These are phyloP conservation scores for Leucosporidium yakuticum DNA, from an alignment of 768 basidiomycete genomes.

Conservation along the genomic window DNA sequence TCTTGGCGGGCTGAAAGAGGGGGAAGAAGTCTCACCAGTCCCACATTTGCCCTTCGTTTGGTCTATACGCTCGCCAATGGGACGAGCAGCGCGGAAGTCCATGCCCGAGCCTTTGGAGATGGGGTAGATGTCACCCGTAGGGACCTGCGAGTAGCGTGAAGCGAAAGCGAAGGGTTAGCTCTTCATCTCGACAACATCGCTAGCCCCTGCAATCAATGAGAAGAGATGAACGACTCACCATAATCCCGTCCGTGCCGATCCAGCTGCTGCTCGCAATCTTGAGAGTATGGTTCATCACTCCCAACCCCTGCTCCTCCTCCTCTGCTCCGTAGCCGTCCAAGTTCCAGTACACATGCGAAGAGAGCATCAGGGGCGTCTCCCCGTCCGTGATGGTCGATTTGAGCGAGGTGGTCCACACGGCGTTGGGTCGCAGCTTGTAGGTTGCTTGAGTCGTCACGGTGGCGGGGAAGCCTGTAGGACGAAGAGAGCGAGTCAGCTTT, in stretches of 20 bases:
- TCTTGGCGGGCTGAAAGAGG: not conserved
- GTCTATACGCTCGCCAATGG: not conserved
- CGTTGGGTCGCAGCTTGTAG: conserved; percentile 6
- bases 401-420: not conserved
- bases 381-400: not conserved
- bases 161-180: not conserved
- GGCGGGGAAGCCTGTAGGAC: conserved; percentile 11
- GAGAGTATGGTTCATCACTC: too few species aligned
- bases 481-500: too few species aligned
- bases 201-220: too few species aligned
- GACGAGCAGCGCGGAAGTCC: conserved; percentile 1
- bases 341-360: conserved; percentile 22
- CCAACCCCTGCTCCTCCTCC: not conserved
- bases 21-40: not conserved
- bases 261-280: not conserved
- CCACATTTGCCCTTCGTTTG: not conserved
- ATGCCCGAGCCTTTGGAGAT: not conserved
- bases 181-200: too few species aligned
- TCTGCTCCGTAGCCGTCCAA: conserved; percentile 9
- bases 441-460: conserved; percentile 2
- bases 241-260: not conserved
- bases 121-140: conserved; percentile 1
- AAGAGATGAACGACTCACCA: not conserved
- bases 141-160: not conserved
- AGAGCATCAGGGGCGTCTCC: conserved; percentile 9